These are phyloP conservation scores for Diaporthe sp. DNA, from an alignment of 2,329 filamentous ascomycete genomes.

Conservation along the genomic window DNA sequence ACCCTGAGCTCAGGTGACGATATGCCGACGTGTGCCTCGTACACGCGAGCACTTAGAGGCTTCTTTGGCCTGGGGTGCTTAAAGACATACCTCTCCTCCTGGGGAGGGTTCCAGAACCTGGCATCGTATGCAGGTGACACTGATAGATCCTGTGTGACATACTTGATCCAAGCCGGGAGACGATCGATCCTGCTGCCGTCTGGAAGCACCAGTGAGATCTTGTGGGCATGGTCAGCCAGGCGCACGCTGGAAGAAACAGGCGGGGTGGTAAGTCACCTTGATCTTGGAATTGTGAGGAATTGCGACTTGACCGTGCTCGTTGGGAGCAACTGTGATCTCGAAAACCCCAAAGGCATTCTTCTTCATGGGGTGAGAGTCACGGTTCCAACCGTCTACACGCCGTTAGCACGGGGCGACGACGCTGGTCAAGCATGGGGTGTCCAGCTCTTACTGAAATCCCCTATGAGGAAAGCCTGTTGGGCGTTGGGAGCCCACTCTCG, in stretches of 20 bases:
- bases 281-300: slow-evolving; percentile 96
- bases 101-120: slow-evolving; percentile 95
- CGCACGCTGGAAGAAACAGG: neutral
- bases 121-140: slow-evolving; percentile 96
- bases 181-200: slow-evolving; percentile 87
- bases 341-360: slow-evolving; percentile 90
- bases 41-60: slow-evolving; percentile 89
- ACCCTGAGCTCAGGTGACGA: slow-evolving; percentile 91
- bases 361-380: slow-evolving; percentile 86
- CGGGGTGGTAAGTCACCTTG: slow-evolving; percentile 74
- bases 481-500: slow-evolving; percentile 98
- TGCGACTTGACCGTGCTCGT: slow-evolving; percentile 76
- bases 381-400: slow-evolving; percentile 83
- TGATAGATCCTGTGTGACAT: slow-evolving; percentile 91
- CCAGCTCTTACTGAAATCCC: slow-evolving; percentile 85
- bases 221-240: slow-evolving; percentile 34
- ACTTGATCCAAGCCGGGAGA: slow-evolving; percentile 96
- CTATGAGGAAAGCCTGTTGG: slow-evolving; percentile 85
- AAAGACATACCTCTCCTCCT: slow-evolving; percentile 82
- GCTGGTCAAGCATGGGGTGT: neutral
- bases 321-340: slow-evolving; percentile 82
- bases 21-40: slow-evolving; percentile 99
- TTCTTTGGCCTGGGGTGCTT: slow-evolving; percentile 87
- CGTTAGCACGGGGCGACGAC: slow-evolving; percentile 47
- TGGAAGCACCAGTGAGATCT: slow-evolving; percentile 88